phyloP scores from a whole-genome alignment of 257 asterid species.

The Schizonepeta tenuifolia region DNA sequence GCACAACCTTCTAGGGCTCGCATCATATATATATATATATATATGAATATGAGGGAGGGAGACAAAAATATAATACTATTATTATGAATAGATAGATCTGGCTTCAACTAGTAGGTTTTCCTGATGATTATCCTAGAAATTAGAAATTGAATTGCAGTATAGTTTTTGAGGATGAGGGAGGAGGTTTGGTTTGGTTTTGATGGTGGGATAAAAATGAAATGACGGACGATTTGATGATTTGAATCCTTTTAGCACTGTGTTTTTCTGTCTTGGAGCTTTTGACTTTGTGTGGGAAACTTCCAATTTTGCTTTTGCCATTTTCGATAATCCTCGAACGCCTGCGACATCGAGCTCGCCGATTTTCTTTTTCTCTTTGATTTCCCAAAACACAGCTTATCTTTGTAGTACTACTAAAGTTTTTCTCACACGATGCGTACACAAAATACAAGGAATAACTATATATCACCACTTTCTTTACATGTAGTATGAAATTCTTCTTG shows the following conservation, averaged over 20 bases:
- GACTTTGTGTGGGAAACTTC: constrained; percentile 52
- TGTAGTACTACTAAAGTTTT: background rate
- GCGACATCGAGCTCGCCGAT: constrained; percentile 55
- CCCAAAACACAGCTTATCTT: background rate
- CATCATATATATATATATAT: background rate
- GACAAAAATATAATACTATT: background rate
- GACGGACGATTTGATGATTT: constrained; percentile 43
- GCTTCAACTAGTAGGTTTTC: background rate
- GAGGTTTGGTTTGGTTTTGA: background rate
- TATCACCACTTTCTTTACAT: too few relatives aligned
- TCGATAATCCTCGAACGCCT: constrained; percentile 49
- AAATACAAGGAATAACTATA: background rate
- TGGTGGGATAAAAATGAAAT: constrained; percentile 13
- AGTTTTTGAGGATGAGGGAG: background rate
- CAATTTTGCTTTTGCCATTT: constrained; percentile 47
- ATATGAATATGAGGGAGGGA: background rate
- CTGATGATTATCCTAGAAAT: background rate
- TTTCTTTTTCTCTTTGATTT: constrained; percentile 9
- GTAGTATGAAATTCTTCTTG: too few relatives aligned
- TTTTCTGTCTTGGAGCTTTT: constrained; percentile 47
- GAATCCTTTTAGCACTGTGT: constrained; percentile 6
- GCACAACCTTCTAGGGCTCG: constrained; percentile 44
- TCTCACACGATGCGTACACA: background rate
- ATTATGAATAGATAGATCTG: background rate
- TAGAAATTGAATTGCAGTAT: background rate